phyloP scores from a whole-genome alignment of 768 basidiomycete species.

The Mrakia gelida region DNA sequence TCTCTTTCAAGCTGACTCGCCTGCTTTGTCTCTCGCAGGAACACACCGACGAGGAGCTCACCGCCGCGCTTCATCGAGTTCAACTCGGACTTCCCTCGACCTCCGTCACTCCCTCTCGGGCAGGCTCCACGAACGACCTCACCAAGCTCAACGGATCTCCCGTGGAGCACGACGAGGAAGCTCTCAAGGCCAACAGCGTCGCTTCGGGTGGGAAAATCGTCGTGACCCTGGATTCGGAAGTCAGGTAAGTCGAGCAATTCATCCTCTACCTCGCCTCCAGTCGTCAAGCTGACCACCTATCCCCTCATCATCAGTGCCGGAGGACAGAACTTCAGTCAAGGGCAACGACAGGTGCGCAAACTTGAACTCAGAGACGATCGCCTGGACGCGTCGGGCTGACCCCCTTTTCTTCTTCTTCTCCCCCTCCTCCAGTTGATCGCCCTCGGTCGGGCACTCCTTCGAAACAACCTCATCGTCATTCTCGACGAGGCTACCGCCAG shows the following conservation, averaged over 20 bases:
- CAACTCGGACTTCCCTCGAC: conserved; percentile 50
- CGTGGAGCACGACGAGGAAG: neutral
- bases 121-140: conserved; percentile 4
- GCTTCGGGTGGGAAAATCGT: neutral
- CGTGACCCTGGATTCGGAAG: conserved; percentile 46
- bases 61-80: conserved; percentile 75
- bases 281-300: conserved; percentile 38
- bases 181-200: conserved; percentile 13
- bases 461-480: conserved; percentile 30
- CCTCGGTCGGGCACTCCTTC: conserved; percentile 35
- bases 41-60: conserved; percentile 70
- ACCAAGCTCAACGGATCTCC: neutral
- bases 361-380: no score
- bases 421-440: conserved; percentile 36
- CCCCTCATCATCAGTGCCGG: conserved; percentile 46
- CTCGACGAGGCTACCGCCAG: conserved; percentile 2
- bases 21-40: conserved; percentile 46
- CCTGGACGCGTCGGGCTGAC: no score
- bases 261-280: conserved; percentile 2
- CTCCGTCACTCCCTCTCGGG: conserved; percentile 14
- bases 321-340: conserved; percentile 86
- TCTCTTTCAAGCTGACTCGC: neutral
- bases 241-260: conserved; percentile 53
- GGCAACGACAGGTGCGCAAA: conserved; percentile 61
- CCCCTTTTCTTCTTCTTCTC: no score